These are phyloP conservation scores for Verticillium albo-atrum DNA, from an alignment of 2,329 filamentous ascomycete genomes.

Conservation along the genomic window DNA sequence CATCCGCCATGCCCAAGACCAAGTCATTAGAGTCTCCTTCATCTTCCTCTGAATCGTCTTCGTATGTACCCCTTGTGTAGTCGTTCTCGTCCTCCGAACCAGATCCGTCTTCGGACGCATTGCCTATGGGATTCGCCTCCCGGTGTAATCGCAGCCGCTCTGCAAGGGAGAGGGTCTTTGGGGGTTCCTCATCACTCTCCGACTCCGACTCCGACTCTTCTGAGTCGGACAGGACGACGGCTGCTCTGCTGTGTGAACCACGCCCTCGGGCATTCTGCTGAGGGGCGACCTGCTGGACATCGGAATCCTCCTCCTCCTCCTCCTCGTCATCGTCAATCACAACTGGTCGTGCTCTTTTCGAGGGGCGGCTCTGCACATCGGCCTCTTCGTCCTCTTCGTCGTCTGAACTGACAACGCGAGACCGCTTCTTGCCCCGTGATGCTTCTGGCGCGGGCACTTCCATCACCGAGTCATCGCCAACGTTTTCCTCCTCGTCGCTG, in stretches of 20 bases:
- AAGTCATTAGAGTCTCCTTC: conserved; percentile 15
- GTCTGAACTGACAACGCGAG: background rate
- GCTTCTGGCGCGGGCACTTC: background rate
- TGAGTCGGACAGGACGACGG: background rate
- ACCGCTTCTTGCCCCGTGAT: background rate
- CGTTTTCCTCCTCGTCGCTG: background rate
- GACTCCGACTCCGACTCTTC: conserved; percentile 11
- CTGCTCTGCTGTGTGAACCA: background rate
- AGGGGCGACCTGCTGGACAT: background rate
- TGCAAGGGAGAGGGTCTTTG: conserved; percentile 14
- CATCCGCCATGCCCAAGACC: conserved; percentile 27
- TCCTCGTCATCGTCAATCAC: conserved; percentile 1
- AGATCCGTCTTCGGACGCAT: conserved; percentile 13
- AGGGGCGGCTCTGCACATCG: background rate
- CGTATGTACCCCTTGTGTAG: conserved; percentile 9
- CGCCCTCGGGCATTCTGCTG: background rate
- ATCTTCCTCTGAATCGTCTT: conserved; percentile 15
- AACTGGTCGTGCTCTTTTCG: background rate
- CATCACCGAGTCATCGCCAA: background rate
- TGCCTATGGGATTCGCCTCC: conserved; percentile 11
- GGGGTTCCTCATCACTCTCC: conserved; percentile 7
- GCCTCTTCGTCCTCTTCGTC: background rate
- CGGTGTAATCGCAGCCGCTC: conserved; percentile 16
- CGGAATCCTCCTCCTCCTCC: background rate
- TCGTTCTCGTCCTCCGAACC: conserved; percentile 16